phyloP scores from a whole-genome alignment of 768 basidiomycete genomes.

The Cystoderma amianthinum region DNA sequence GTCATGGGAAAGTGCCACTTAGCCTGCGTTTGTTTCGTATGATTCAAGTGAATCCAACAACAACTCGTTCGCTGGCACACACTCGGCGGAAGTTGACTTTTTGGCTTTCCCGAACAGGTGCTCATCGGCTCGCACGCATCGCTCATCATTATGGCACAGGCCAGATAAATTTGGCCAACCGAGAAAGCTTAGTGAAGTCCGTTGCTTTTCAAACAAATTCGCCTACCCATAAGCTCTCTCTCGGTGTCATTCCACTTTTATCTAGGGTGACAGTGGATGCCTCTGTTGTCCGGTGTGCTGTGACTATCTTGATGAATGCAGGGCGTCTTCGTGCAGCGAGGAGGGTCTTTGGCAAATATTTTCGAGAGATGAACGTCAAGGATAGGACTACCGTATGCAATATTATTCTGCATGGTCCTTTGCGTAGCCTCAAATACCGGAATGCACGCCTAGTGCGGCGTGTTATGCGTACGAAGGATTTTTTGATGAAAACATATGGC shows the following conservation, averaged over 20 bases:
- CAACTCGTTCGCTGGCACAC: constrained; percentile 12
- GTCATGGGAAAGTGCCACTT: constrained; percentile 26
- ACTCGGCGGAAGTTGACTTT: constrained; percentile 24
- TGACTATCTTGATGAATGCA: constrained; percentile 31
- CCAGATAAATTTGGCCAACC: constrained; percentile 7
- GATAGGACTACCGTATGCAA: constrained; percentile 46
- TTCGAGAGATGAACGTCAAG: constrained; percentile 17
- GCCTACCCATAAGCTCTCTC: constrained; percentile 10
- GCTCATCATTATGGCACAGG: constrained; percentile 8
- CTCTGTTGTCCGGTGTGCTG: constrained; percentile 21
- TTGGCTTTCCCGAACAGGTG: constrained; percentile 21
- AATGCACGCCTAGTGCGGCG: constrained; percentile 41
- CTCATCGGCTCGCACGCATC: constrained; percentile 17
- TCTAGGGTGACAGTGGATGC: constrained; percentile 15
- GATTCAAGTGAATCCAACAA: constrained; percentile 8
- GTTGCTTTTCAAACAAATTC: constrained; percentile 15
- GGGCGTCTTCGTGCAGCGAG: constrained; percentile 37
- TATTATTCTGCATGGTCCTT: constrained; percentile 41
- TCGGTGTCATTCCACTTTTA: constrained; percentile 15
- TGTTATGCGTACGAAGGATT: constrained; percentile 29
- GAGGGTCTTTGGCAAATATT: constrained; percentile 25
- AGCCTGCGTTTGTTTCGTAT: constrained; percentile 24
- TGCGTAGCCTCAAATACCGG: constrained; percentile 21
- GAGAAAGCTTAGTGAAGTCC: constrained; percentile 16
- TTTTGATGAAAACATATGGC: constrained; percentile 32